Evolutionary conservation across 148 eudicot genomes (phyloP).

Genomic region (Heliosperma pusillum): DNA sequence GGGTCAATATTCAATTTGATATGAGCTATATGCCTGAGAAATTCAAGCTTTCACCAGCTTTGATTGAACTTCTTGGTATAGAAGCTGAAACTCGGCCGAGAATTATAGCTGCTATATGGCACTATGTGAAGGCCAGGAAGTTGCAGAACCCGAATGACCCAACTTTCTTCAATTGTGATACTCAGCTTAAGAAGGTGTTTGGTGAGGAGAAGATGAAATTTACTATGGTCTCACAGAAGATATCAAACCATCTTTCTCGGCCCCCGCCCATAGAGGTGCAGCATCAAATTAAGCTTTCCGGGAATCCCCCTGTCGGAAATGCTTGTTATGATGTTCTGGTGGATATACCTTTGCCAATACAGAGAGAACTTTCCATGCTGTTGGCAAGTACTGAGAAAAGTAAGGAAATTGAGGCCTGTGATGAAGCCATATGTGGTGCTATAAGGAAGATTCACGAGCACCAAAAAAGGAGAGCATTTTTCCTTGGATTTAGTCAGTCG

Average conservation of each 20-base stretch:
- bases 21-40: slow-evolving; percentile 85
- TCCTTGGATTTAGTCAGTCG: slow-evolving; percentile 91
- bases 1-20: slow-evolving; percentile 65
- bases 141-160: slow-evolving; percentile 82
- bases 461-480: slow-evolving; percentile 76
- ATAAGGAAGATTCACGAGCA: slow-evolving; percentile 91
- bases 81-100: slow-evolving; percentile 95
- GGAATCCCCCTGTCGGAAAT: slow-evolving; percentile 69
- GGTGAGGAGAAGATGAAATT: slow-evolving; percentile 82
- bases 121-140: slow-evolving; percentile 88
- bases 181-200: slow-evolving; percentile 77
- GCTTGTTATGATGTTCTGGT: slow-evolving; percentile 90
- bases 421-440: slow-evolving; percentile 79
- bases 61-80: slow-evolving; percentile 82
- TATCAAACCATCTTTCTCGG: slow-evolving; percentile 65
- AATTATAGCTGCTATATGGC: slow-evolving; percentile 87
- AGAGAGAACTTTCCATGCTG: slow-evolving; percentile 73
- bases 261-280: slow-evolving; percentile 88
- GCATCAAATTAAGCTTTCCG: slow-evolving; percentile 81
- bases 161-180: slow-evolving; percentile 77
- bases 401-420: slow-evolving; percentile 80
- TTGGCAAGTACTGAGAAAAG: slow-evolving; percentile 80
- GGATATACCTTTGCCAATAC: slow-evolving; percentile 87
- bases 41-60: slow-evolving; percentile 74
- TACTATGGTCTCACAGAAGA: slow-evolving; percentile 75